phyloP scores from a whole-genome alignment of 1,284 basidiomycete genomes.

The Ganoderma resinaceum region DNA sequence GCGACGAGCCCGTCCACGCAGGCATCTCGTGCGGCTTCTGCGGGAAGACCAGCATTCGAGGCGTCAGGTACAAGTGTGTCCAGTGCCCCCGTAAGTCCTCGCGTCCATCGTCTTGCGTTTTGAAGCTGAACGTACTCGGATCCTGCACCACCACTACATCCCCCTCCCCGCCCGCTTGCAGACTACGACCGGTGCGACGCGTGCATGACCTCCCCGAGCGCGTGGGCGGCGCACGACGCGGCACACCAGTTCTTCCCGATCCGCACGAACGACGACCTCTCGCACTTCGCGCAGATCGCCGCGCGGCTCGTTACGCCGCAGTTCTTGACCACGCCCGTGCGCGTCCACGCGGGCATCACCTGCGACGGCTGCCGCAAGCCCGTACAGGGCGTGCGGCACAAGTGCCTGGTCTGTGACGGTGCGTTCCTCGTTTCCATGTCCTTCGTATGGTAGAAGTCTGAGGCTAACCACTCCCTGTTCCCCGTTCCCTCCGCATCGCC shows the following conservation, averaged over 20 bases:
- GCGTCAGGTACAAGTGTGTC: conserved; percentile 76
- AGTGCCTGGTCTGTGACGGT: conserved; percentile 77
- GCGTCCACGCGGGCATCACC: conserved; percentile 48
- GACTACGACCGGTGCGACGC: conserved; percentile 70
- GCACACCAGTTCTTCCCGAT: conserved; percentile 73
- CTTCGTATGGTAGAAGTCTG: no score
- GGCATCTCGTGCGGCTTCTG: conserved; percentile 67
- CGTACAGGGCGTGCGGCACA: conserved; percentile 68
- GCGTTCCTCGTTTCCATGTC: conserved; percentile 7
- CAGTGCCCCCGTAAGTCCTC: conserved; percentile 63
- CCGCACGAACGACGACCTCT: conserved; percentile 50
- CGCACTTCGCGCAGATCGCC: conserved; percentile 18
- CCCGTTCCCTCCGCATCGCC: no score
- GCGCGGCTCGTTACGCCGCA: neutral
- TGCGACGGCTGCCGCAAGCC: conserved; percentile 63
- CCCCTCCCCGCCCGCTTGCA: neutral
- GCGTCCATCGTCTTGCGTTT: neutral
- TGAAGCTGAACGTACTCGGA: no score
- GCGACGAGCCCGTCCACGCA: conserved; percentile 35
- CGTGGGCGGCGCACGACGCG: conserved; percentile 24
- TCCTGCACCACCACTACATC: no score
- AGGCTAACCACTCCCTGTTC: neutral
- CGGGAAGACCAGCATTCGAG: conserved; percentile 52
- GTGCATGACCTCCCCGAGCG: conserved; percentile 50
- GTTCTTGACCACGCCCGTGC: neutral